Evolutionary conservation across 1,284 basidiomycete species (phyloP), one percentile per base, ranked within the genome.

Genomic region (Cutaneotrichosporon curvatum): DNA sequence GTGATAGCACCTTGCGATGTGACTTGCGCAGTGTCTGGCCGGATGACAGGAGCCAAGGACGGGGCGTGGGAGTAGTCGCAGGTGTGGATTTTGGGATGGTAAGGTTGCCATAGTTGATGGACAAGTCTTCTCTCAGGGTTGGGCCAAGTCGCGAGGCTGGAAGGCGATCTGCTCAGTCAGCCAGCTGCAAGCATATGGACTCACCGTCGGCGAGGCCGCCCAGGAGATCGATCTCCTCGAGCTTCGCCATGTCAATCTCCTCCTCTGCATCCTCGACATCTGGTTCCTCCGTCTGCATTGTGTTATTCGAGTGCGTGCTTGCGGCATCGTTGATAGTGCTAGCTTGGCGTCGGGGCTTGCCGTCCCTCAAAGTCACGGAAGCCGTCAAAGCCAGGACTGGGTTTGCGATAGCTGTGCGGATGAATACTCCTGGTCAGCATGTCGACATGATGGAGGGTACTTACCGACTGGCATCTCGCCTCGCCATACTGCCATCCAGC

Each of bases 211-310:
- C 67, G 0, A 85, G 71, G 2, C 83, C 84, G 38, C 81, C 80
- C 0, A 92, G 73, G 0, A 91, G 74, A 60, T 92, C 88, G 0
- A 87, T 80, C 70, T 91, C 86, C 56, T 85, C 79, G 30, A 90
- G 75, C 1, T 78, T 79, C 15, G 68, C 68, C 22, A 67, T 35
- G 23, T 56, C 47, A 14, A 43, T 16, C 1, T 16, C 60, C 2
- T 59, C 63, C 9, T 61, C 60, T 2, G 51, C 55, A 14, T 41
- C 40, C 14, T 46, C 54, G 2, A 23, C n/a, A 14, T 50, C 58
- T 3, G 22, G 43, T 15, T 55, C 50, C 1, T 55, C 54, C 6
- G 47, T 52, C 20, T 42, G 47, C 11, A 50, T 52, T 14, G 55
- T 60, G 14, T 42, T 40, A 31, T 52, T 48, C 5, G 48, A 58